Conservation (phyloP, 169 alveolate species). For the Miamiensis avidus region DNA sequence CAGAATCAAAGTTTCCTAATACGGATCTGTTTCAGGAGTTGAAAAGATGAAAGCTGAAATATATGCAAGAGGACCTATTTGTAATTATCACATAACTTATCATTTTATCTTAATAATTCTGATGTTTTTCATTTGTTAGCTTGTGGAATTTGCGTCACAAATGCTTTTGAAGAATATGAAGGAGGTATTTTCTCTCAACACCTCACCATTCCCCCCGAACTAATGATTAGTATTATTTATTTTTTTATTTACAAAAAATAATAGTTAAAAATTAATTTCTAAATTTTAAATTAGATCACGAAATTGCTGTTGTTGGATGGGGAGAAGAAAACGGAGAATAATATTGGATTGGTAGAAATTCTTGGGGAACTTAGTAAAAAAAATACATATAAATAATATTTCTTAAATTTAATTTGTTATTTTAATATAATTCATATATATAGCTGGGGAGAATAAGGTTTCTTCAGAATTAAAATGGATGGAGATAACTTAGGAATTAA, state of each 20-base stretch:
- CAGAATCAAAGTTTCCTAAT: slow-evolving; percentile 61
- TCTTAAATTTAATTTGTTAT: too few relatives aligned
- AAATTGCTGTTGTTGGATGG: slow-evolving; percentile 85
- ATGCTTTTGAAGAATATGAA: slow-evolving; percentile 57
- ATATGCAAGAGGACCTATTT: slow-evolving; percentile 73
- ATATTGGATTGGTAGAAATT: slow-evolving; percentile 81
- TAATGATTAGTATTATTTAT: background rate
- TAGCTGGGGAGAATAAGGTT: slow-evolving; percentile 81
- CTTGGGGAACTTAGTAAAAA: slow-evolving; percentile 72
- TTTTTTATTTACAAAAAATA: too few relatives aligned
- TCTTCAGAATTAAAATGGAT: slow-evolving; percentile 76
- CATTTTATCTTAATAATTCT: too few relatives aligned
- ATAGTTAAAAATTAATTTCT: background rate
- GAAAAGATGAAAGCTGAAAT: slow-evolving; percentile 76
- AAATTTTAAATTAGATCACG: slow-evolving; percentile 58
- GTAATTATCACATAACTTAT: too few relatives aligned
- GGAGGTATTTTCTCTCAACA: slow-evolving; percentile 71
- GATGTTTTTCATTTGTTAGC: too few relatives aligned
- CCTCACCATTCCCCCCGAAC: slow-evolving; percentile 14
- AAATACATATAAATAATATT: too few relatives aligned
- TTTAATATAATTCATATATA: too few relatives aligned
- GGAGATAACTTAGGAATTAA: slow-evolving; percentile 72
- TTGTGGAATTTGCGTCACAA: slow-evolving; percentile 72
- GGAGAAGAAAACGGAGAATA: slow-evolving; percentile 64
- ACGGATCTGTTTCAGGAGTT: slow-evolving; percentile 62